These are phyloP conservation scores for Sclerotinia sclerotiorum DNA, from an alignment of 2,329 filamentous ascomycete genomes.

Conservation along the genomic window DNA sequence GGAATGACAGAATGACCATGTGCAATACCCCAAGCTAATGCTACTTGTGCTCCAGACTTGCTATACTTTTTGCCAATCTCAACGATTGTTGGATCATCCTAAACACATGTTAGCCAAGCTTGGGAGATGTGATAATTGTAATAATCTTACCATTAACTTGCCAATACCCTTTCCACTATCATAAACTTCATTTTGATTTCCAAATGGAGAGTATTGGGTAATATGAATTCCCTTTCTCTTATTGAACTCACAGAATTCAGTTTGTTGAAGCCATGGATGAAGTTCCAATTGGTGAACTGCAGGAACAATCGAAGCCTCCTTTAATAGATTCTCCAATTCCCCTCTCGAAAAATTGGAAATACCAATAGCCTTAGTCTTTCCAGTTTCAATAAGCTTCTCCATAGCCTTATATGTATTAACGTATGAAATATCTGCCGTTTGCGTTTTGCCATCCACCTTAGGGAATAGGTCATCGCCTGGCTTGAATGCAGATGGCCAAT, in stretches of 20 bases:
- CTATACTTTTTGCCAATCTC: conserved; percentile 55
- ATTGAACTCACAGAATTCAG: conserved; percentile 52
- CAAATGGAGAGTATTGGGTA: conserved; percentile 52
- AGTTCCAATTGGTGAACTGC: conserved; percentile 61
- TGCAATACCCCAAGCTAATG: conserved; percentile 58
- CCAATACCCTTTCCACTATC: conserved; percentile 57
- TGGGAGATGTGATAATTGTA: too few relatives aligned
- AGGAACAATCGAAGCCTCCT: conserved; percentile 49
- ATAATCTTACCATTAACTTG: conserved; percentile 45
- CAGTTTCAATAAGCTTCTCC: conserved; percentile 62
- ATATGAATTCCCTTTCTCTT: conserved; percentile 52
- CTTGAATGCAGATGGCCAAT: conserved; percentile 83
- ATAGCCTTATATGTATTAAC: conserved; percentile 75
- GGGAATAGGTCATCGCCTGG: conserved; percentile 52
- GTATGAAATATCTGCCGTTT: conserved; percentile 51
- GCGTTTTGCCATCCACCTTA: conserved; percentile 42
- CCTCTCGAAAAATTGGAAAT: conserved; percentile 44
- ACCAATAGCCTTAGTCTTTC: conserved; percentile 54
- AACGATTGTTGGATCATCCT: conserved; percentile 55
- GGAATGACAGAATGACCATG: conserved; percentile 60
- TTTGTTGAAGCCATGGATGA: conserved; percentile 57
- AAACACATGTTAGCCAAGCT: not conserved
- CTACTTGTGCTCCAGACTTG: conserved; percentile 57
- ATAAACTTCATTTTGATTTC: conserved; percentile 61
- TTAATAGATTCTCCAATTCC: conserved; percentile 42